Conservation (phyloP, 1,139 yeast species). For the Yamadazyma triangularis region DNA sequence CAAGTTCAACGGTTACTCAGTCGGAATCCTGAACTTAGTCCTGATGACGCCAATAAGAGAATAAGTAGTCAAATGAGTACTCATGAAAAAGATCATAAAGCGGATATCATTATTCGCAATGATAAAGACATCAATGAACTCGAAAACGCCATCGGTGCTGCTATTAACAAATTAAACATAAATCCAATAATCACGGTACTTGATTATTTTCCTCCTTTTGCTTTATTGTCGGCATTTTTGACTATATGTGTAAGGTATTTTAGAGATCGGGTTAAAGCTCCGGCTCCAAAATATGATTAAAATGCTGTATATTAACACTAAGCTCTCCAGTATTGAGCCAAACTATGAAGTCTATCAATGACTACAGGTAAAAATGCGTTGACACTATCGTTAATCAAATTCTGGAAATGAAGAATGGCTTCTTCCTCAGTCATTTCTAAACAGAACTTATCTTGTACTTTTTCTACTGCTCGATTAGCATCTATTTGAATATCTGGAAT, state of each 20-base stretch:
- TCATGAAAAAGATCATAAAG: slow-evolving; percentile 48
- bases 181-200: slow-evolving; percentile 51
- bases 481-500: slow-evolving; percentile 83
- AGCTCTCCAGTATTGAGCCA: slow-evolving; percentile 97
- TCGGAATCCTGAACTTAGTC: slow-evolving; percentile 65
- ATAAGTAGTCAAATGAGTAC: slow-evolving; percentile 75
- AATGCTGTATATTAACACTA: slow-evolving; percentile 19
- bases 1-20: slow-evolving; percentile 61
- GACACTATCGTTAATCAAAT: slow-evolving; percentile 88
- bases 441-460: slow-evolving; percentile 92
- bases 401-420: slow-evolving; percentile 91
- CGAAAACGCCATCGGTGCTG: slow-evolving; percentile 38
- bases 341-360: slow-evolving; percentile 87
- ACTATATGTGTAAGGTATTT: slow-evolving; percentile 18
- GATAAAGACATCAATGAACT: slow-evolving; percentile 49
- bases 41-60: slow-evolving; percentile 66
- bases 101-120: slow-evolving; percentile 71
- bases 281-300: slow-evolving; percentile 8
- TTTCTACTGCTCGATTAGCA: slow-evolving; percentile 73
- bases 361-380: slow-evolving; percentile 92
- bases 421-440: slow-evolving; percentile 92
- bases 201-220: slow-evolving; percentile 56
- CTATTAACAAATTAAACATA: slow-evolving; percentile 48
- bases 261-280: slow-evolving; percentile 19
- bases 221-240: slow-evolving; percentile 26